Conservation (phyloP, 2,329 filamentous ascomycete species). For the Sclerotinia sclerotiorum region DNA sequence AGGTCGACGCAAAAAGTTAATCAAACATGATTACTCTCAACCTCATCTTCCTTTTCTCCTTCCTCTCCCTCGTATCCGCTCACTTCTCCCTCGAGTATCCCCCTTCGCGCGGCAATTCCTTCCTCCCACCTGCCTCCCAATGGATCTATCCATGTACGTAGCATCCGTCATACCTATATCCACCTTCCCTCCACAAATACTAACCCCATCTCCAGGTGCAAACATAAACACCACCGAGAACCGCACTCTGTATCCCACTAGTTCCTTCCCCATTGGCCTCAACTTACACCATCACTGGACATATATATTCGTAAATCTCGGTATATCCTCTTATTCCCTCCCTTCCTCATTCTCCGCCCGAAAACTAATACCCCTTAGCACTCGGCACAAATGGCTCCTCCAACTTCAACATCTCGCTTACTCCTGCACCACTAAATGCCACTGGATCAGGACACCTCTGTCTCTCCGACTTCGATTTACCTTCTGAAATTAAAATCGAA, state of each 20-base stretch:
- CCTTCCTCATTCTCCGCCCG: background rate
- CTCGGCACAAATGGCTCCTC: conserved; percentile 23
- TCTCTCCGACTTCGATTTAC: conserved; percentile 21
- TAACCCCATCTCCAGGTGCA: conserved; percentile 16
- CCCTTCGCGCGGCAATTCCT: conserved; percentile 19
- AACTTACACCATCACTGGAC: conserved; percentile 12
- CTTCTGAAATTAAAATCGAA: conserved; percentile 9
- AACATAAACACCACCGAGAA: conserved; percentile 24
- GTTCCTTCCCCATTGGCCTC: conserved; percentile 8
- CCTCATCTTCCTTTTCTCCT: background rate
- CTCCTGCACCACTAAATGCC: conserved; percentile 19
- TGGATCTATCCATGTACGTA: conserved; percentile 23
- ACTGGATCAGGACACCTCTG: conserved; percentile 24
- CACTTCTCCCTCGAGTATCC: conserved; percentile 25
- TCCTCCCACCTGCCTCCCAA: conserved; percentile 24
- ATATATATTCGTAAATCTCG: conserved; percentile 19
- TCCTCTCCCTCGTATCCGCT: conserved; percentile 20
- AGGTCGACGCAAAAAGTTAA: no score
- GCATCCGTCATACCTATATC: background rate
- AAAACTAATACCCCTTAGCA: conserved; percentile 1
- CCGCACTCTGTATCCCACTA: conserved; percentile 14
- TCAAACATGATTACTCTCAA: background rate
- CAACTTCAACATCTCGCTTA: conserved; percentile 25
- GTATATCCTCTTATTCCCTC: background rate
- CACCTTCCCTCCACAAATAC: background rate